These are phyloP conservation scores for Teunomyces gatunensis DNA, from an alignment of 805 yeast species.

Conservation along the genomic window DNA sequence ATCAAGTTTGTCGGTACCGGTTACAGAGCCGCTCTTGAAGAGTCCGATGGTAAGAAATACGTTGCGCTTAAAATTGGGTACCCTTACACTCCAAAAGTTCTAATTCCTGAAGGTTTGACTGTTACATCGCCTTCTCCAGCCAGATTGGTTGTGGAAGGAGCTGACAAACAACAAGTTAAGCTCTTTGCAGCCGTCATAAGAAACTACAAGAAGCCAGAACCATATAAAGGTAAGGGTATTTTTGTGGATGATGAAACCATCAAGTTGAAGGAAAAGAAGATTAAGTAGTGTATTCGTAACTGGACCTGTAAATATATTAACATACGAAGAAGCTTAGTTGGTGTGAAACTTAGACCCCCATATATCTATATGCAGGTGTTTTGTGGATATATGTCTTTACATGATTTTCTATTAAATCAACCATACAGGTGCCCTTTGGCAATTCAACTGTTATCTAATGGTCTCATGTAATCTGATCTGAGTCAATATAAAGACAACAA, in stretches of 20 bases:
- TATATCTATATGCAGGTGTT: too few species aligned
- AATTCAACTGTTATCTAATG: too few species aligned
- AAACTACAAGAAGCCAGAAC: conserved; percentile 91
- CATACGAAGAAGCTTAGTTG: not conserved
- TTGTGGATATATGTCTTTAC: too few species aligned
- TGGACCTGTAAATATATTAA: conserved; percentile 2
- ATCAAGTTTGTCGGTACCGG: conserved; percentile 95
- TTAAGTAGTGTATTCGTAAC: conserved; percentile 55
- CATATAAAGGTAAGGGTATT: conserved; percentile 97
- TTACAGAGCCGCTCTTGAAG: conserved; percentile 81
- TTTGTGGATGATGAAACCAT: conserved; percentile 90
- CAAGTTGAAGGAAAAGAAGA: conserved; percentile 86
- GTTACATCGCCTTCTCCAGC: conserved; percentile 84
- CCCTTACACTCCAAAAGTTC: conserved; percentile 72
- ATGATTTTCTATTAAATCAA: too few species aligned
- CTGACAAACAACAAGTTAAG: conserved; percentile 82
- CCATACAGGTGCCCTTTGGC: too few species aligned
- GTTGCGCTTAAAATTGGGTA: conserved; percentile 85
- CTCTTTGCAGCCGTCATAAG: conserved; percentile 87
- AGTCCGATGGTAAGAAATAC: conserved; percentile 46
- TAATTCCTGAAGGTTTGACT: conserved; percentile 72
- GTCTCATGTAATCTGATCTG: too few species aligned
- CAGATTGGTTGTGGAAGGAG: conserved; percentile 79
- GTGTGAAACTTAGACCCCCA: too few species aligned
- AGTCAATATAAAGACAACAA: too few species aligned